Percentiles rank a stretch among this genome's conserved stretches.
phyloP scores from a whole-genome alignment of 495 filamentous ascomycete genomes.

The Lepidopterella palustris region DNA sequence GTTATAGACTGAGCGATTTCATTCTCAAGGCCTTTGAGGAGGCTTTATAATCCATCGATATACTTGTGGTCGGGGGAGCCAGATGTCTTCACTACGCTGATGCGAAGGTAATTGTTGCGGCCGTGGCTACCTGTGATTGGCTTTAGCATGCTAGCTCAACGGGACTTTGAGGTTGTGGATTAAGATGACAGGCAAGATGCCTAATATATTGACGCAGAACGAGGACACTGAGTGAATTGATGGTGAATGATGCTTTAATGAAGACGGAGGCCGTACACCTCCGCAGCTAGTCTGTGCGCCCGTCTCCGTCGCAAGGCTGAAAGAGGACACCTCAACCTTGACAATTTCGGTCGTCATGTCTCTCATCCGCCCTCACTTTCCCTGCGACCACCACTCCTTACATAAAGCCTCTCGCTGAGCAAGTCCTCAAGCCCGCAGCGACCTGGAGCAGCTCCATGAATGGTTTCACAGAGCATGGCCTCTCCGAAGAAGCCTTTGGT shows the following conservation, averaged over 20 bases:
- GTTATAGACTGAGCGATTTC: too few species aligned
- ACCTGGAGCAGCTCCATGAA: slow-evolving; percentile 46
- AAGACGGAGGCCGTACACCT: background rate
- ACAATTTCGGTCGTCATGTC: background rate
- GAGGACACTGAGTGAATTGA: background rate
- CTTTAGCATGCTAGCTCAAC: too few species aligned
- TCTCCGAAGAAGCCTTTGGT: slow-evolving; percentile 74
- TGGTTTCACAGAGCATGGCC: slow-evolving; percentile 61
- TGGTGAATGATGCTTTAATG: background rate
- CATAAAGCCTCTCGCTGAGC: background rate
- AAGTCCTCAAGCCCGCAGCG: slow-evolving; percentile 8
- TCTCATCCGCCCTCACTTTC: background rate
- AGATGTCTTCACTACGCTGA: too few species aligned
- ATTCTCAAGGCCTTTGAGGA: too few species aligned
- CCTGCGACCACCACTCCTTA: background rate
- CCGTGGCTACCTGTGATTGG: too few species aligned
- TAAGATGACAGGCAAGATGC: too few species aligned
- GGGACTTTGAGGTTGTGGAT: too few species aligned
- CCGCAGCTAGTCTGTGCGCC: background rate
- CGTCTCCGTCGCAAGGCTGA: background rate
- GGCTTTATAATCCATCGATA: too few species aligned
- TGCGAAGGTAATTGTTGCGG: too few species aligned
- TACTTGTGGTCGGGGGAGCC: too few species aligned
- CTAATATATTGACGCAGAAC: too few species aligned
- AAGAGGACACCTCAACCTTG: background rate